phyloP scores from a whole-genome alignment of 371 early-diverging fungal species.

The Mucor saturninus region DNA sequence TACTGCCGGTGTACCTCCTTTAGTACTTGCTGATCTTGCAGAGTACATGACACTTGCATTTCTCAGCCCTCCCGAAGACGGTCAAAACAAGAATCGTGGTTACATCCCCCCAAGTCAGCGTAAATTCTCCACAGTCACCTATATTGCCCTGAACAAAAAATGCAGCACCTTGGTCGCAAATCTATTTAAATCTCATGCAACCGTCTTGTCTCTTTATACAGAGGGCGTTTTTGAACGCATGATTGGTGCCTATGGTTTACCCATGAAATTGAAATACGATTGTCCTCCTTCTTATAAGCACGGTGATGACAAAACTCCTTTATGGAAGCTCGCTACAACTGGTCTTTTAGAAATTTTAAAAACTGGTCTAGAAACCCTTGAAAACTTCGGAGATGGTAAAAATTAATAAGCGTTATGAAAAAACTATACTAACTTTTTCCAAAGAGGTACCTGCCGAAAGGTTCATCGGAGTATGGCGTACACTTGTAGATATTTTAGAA shows the following conservation, averaged over 20 bases:
- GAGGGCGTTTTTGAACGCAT: slow-evolving; percentile 72
- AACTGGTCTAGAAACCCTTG: slow-evolving; percentile 63
- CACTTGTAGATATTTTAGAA: slow-evolving; percentile 71
- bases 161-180: slow-evolving; percentile 61
- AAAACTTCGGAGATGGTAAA: slow-evolving; percentile 62
- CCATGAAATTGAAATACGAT: slow-evolving; percentile 79
- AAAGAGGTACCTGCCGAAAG: slow-evolving; percentile 63
- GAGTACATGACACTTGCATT: slow-evolving; percentile 62
- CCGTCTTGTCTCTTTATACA: slow-evolving; percentile 59
- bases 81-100: slow-evolving; percentile 24
- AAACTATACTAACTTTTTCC: slow-evolving; percentile 1
- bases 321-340: slow-evolving; percentile 78
- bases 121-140: slow-evolving; percentile 58
- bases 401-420: not conserved
- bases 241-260: slow-evolving; percentile 67
- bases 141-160: slow-evolving; percentile 78
- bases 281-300: slow-evolving; percentile 77
- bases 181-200: slow-evolving; percentile 61
- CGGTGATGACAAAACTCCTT: slow-evolving; percentile 71
- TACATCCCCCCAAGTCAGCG: slow-evolving; percentile 45
- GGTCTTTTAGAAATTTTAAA: slow-evolving; percentile 68
- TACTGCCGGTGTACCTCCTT: slow-evolving; percentile 46
- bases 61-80: slow-evolving; percentile 40
- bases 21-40: slow-evolving; percentile 51
- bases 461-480: slow-evolving; percentile 69